Base-by-base conservation (phyloP, 768 basidiomycete genomes). In the Phanerochaete carnosa region DNA sequence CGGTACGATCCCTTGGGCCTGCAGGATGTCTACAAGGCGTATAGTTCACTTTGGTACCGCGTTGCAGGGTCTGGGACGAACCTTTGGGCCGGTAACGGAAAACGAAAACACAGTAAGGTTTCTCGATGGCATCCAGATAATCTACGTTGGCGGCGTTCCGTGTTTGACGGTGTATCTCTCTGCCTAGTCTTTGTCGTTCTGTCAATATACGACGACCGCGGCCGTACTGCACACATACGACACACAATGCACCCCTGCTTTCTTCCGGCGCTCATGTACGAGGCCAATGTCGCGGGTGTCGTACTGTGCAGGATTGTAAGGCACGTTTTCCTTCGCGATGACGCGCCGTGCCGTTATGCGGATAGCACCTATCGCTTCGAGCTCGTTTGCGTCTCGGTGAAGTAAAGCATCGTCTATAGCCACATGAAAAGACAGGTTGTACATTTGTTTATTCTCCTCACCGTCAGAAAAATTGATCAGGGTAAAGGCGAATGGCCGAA, bases 211-310 rank as follows among this genome's bases (percentile, higher is more conserved):
- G 23, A 29, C 23, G 13, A 11, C 3, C 16, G 15, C 29, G 53
- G 16, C 8, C 8, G n/a, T 12, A 4, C 8, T 19, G 12, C 25
- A 50, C 7, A 58, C 62, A 11, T 49, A 65, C 64, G 59, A 37
- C 7, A 65, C 56, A 37, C 64, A 63, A 26, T 65, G 64, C 13
- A 45, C 46, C 7, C 62, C 62, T 3, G 56, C 59, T 45, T 65
- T 63, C 57, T 65, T 65, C 0, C 37, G 55, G 30, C 47, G 55
- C 49, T 65, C 64, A 23, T 65, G 61, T 8, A 65, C 54, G 19
- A 59, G 45, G 2, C 61, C 66, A 8, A 65, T n/a, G 22, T 45
- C 43, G 9, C n/a, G 15, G 19, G 11, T 25, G 28, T 46, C 56
- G 7, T 23, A 22, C 4, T n/a, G 3, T n/a, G 37, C 16, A 23